phyloP scores from a whole-genome alignment of 2,329 filamentous ascomycete species.

The Elsinoe fawcettii region DNA sequence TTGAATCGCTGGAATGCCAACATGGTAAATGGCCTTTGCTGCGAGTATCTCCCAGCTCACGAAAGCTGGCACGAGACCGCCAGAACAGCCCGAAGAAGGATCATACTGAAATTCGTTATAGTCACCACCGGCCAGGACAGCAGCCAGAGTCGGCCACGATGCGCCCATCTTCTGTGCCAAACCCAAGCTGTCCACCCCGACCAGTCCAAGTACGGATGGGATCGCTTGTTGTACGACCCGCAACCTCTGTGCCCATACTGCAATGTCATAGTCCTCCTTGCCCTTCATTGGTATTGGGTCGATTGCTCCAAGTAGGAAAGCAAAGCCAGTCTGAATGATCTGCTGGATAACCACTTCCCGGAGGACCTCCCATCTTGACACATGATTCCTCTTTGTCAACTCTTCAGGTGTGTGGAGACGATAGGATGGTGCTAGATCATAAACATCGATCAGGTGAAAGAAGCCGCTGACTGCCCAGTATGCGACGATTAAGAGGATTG shows the following conservation, averaged over 20 bases:
- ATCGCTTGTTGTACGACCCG: constrained; percentile 71
- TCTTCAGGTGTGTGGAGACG: constrained; percentile 92
- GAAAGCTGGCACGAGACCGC: constrained; percentile 60
- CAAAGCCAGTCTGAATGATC: constrained; percentile 71
- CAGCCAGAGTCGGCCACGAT: constrained; percentile 66
- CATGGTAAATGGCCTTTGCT: constrained; percentile 73
- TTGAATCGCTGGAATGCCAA: constrained; percentile 67
- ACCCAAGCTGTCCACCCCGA: constrained; percentile 68
- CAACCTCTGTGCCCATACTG: constrained; percentile 79
- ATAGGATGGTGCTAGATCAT: constrained; percentile 82
- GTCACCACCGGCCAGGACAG: constrained; percentile 67
- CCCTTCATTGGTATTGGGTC: constrained; percentile 69
- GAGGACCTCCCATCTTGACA: constrained; percentile 73
- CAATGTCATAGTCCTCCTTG: constrained; percentile 75
- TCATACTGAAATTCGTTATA: constrained; percentile 52
- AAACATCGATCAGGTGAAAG: constrained; percentile 80
- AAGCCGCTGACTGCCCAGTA: constrained; percentile 89
- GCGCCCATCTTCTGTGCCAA: constrained; percentile 68
- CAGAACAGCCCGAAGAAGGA: not conserved
- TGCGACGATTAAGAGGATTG: constrained; percentile 67
- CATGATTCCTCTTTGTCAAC: constrained; percentile 78
- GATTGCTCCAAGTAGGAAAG: constrained; percentile 58
- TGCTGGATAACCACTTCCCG: constrained; percentile 91
- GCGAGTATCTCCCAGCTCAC: constrained; percentile 70
- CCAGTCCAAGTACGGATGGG: constrained; percentile 58